A percentile compares a stretch with the other conserved stretches of the same genome.
These are phyloP conservation scores for Xylaria arbuscula DNA, from an alignment of 2,329 filamentous ascomycete genomes.

Conservation along the genomic window DNA sequence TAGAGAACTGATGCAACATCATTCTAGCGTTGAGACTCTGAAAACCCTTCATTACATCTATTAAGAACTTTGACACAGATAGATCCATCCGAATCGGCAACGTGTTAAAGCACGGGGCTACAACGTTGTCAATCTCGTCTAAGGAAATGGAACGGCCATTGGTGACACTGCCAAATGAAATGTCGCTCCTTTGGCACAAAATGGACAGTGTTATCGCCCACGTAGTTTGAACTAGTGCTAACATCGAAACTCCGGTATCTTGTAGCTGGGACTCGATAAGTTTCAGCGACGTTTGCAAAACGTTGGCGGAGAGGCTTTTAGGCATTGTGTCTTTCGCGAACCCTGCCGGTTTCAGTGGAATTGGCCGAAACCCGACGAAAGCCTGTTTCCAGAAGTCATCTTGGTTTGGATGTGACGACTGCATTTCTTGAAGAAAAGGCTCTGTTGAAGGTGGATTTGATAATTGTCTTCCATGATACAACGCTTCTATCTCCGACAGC, in stretches of 20 bases:
- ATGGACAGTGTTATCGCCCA: constrained; percentile 75
- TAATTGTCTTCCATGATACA: constrained; percentile 62
- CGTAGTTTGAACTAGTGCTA: constrained; percentile 76
- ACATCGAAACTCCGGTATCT: constrained; percentile 67
- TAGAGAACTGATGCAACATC: constrained; percentile 77
- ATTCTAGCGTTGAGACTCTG: constrained; percentile 71
- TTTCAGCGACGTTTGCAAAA: constrained; percentile 50
- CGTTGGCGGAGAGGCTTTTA: constrained; percentile 27
- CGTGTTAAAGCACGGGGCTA: constrained; percentile 95
- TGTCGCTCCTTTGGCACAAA: constrained; percentile 67
- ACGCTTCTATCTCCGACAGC: constrained; percentile 74
- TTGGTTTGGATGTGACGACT: constrained; percentile 59
- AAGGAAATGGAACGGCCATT: constrained; percentile 78
- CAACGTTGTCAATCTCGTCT: constrained; percentile 73
- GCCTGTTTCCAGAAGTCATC: constrained; percentile 74
- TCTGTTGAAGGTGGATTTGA: constrained; percentile 66
- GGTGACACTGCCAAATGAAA: constrained; percentile 90
- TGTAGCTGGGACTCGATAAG: constrained; percentile 62
- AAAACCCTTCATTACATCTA: constrained; percentile 68
- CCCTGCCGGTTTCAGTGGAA: constrained; percentile 34
- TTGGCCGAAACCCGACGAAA: constrained; percentile 61
- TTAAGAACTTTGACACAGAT: constrained; percentile 59
- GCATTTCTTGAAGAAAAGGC: constrained; percentile 70
- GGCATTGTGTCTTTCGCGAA: constrained; percentile 24
- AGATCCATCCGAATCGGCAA: constrained; percentile 75